Percentiles rank a stretch among this genome's conserved stretches.
Conservation (phyloP, 2,329 filamentous ascomycete species). For the Geosmithia morbida region DNA sequence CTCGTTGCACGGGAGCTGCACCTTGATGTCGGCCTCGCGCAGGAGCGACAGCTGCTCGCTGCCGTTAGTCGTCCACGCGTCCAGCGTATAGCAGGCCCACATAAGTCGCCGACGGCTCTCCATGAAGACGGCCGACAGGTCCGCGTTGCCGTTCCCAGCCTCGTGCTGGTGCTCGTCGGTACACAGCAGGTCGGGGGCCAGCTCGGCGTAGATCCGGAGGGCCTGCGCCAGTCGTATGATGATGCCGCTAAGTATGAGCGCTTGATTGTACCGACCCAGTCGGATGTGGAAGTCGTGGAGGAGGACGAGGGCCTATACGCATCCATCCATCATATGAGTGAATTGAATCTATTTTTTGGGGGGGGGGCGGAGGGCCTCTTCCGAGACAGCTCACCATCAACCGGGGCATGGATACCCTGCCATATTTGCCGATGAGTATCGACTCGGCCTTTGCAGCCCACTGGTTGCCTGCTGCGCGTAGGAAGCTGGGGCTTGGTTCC, state of each 20-base stretch:
- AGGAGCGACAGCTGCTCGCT: conserved; percentile 22
- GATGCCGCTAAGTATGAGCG: conserved; percentile 24
- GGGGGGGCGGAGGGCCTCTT: too few species aligned
- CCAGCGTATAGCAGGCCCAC: conserved; percentile 26
- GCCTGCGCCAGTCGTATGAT: conserved; percentile 25
- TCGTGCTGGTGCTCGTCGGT: conserved; percentile 20
- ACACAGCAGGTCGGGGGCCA: conserved; percentile 21
- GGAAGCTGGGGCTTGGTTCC: conserved; percentile 11
- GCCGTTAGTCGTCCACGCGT: conserved; percentile 23
- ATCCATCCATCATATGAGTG: too few species aligned
- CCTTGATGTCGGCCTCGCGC: conserved; percentile 24
- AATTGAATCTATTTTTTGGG: too few species aligned
- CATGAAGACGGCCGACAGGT: conserved; percentile 19
- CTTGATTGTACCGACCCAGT: conserved; percentile 22
- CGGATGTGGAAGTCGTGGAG: conserved; percentile 25
- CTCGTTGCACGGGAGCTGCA: conserved; percentile 24
- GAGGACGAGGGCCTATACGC: conserved; percentile 8
- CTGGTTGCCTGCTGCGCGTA: conserved; percentile 18
- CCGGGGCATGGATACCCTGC: conserved; percentile 21
- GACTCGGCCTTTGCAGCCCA: conserved; percentile 23
- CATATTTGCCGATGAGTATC: conserved; percentile 20
- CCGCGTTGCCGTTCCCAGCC: conserved; percentile 12
- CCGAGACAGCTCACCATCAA: conserved; percentile 22
- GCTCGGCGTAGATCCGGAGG: conserved; percentile 22
- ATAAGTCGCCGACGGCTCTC: conserved; percentile 23